Conservation (phyloP, 148 eudicot genomes). For the Rhododendron ovatum region DNA sequence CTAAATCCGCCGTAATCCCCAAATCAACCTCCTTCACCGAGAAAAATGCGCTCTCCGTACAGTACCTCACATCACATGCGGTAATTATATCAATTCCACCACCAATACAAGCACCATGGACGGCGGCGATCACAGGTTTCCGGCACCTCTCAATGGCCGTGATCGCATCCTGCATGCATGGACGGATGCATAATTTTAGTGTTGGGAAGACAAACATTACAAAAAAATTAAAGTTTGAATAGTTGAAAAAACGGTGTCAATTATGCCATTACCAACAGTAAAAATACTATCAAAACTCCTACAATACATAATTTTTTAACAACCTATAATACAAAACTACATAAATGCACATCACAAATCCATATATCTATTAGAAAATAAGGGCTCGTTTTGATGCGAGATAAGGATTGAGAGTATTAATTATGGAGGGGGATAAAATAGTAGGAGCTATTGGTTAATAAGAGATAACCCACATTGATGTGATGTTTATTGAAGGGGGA, state of each 20-base stretch:
- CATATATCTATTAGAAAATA: no score
- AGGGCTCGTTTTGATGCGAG: no score
- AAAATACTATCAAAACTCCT: neutral
- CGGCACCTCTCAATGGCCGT: constrained; percentile 78
- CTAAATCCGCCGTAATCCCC: constrained; percentile 83
- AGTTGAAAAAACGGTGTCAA: neutral
- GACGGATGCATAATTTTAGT: neutral
- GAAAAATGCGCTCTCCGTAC: constrained; percentile 53
- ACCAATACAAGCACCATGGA: constrained; percentile 84
- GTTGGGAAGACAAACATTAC: neutral
- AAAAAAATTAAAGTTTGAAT: neutral
- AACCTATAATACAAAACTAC: neutral
- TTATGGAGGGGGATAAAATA: no score
- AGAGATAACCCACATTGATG: no score
- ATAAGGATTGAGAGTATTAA: no score
- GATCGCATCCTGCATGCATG: constrained; percentile 47
- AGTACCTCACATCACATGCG: constrained; percentile 83
- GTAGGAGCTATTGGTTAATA: no score
- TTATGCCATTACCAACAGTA: neutral
- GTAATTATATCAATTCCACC: constrained; percentile 77
- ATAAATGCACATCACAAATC: neutral
- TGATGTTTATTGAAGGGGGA: no score
- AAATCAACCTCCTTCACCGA: constrained; percentile 92
- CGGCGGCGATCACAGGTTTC: constrained; percentile 73
- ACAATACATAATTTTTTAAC: neutral